Evolutionary conservation across 2,329 filamentous ascomycete species (phyloP), one percentile per base, ranked within the genome.

Genomic region (Gaeumannomyces sp.): DNA sequence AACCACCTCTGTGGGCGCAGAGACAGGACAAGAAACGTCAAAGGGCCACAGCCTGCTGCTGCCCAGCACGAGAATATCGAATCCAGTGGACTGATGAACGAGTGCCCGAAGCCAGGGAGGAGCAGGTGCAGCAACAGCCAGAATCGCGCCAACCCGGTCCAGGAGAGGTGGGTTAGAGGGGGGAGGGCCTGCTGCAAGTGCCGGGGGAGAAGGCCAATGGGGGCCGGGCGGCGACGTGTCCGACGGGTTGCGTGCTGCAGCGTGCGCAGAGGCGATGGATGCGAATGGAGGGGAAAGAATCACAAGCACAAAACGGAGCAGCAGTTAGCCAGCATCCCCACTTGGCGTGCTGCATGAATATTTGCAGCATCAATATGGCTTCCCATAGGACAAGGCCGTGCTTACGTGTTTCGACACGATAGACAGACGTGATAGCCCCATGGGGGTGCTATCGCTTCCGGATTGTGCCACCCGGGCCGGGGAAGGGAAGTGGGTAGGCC

Each of bases 351-450:
- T 53, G 45, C 45, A 53, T 25, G 45, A 25, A 25, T 25, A 53
- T 53, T 53, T 25, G 45, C 45, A 53, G 45, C 45, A 53, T 25
- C 22, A n/a, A n/a, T 10, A 53, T 25, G 45, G 22, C 45, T 19
- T 28, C 57, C 57, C 57, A 59, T 59, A 59, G 57, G 57, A 29
- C 19, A 29, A 13, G 10, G 25, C 2, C 27, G 27, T 29, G 57
- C 57, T n/a, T 59, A 59, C 57, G 57, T 59, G 57, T 59, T 59
- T 28, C 57, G 29, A 59, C 57, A 31, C 57, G 57, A 59, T 59
- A 59, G 57, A 28, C 25, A 28, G 57, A 10, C 27, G 57, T 28
- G 57, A 31, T 59, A 7, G 25, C n/a, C 7, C n/a, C 25, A 59
- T 28, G 57, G 57, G n/a, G 27, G 25, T 59, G 57, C 22, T 59